Conservation (phyloP, 768 basidiomycete genomes). For the Russula dissimulans region DNA sequence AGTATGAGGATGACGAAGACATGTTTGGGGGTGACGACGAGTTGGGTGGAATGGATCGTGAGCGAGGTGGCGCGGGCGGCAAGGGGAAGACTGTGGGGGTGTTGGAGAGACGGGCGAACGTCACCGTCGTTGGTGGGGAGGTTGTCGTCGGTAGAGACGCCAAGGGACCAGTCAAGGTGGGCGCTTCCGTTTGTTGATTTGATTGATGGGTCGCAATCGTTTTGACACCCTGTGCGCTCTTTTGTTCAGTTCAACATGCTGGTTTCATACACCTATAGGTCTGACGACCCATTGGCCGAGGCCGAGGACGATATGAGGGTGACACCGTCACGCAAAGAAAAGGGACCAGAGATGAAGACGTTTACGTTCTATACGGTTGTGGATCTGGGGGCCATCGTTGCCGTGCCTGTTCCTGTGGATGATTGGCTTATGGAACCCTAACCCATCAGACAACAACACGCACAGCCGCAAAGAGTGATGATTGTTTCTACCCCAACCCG, state of each 20-base stretch:
- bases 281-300: conserved; percentile 72
- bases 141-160: conserved; percentile 78
- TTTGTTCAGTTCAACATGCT: conserved; percentile 81
- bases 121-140: conserved; percentile 83
- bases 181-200: conserved; percentile 20
- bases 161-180: conserved; percentile 67
- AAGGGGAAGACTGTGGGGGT: conserved; percentile 61
- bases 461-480: background rate
- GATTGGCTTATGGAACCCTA: conserved; percentile 5
- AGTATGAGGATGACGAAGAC: conserved; percentile 88
- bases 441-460: background rate
- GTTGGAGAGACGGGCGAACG: conserved; percentile 83
- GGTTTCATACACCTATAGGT: conserved; percentile 87
- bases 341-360: conserved; percentile 67
- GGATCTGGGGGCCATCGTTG: conserved; percentile 63
- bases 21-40: conserved; percentile 57
- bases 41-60: conserved; percentile 27
- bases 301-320: conserved; percentile 43
- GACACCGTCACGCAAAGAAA: conserved; percentile 35
- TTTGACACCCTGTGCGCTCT: background rate
- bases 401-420: conserved; percentile 25
- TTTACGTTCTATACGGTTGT: conserved; percentile 87
- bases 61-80: conserved; percentile 40
- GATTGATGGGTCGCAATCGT: background rate
- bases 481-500: background rate